These are phyloP conservation scores for Nicotiana undulata DNA, from an alignment of 257 asterid species.

Conservation along the genomic window DNA sequence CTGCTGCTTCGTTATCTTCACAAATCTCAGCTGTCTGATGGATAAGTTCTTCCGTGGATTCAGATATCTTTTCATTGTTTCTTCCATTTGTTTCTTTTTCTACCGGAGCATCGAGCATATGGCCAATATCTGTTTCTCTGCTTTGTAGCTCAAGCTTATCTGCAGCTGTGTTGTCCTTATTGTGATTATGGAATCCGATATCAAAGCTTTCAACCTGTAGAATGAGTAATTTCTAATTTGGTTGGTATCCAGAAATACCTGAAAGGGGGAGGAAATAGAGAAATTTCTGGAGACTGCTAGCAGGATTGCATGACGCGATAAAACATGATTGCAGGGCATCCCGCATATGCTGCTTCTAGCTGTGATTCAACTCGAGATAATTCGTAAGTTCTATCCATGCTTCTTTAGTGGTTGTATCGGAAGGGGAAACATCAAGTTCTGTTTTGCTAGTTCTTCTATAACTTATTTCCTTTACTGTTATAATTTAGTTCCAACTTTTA, in stretches of 20 bases:
- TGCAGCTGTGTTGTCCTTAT: background rate
- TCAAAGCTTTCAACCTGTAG: constrained; percentile 3
- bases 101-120: background rate
- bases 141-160: background rate
- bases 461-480: background rate
- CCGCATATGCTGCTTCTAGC: background rate
- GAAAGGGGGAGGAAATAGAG: background rate
- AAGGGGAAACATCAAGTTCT: background rate
- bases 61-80: background rate
- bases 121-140: background rate
- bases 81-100: background rate
- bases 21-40: background rate
- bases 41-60: background rate
- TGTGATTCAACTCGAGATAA: background rate
- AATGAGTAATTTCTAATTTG: background rate
- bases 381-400: background rate
- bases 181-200: background rate
- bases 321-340: background rate
- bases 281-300: background rate
- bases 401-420: background rate
- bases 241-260: background rate
- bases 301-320: background rate
- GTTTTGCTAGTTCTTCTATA: background rate
- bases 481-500: background rate
- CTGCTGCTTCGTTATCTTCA: background rate